Base-by-base conservation (phyloP, 1,284 basidiomycete genomes). In the Moniliophthora roreri region DNA sequence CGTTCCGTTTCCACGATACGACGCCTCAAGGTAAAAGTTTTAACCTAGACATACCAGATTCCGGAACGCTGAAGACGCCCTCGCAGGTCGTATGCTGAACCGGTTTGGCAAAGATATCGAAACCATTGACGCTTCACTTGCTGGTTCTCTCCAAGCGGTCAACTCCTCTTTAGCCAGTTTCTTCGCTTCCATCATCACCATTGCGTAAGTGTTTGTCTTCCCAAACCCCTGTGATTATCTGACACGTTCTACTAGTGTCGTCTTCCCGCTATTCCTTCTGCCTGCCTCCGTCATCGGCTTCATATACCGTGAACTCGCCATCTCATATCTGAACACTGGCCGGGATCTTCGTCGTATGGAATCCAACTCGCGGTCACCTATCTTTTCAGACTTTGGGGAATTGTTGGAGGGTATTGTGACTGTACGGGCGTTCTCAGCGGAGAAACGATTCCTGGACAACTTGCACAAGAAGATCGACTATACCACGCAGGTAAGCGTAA, bases 371-470 rank as follows among this genome's bases (percentile, higher is more conserved):
- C 74, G 85, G 13, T 87, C 84, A 3, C 87, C 87, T 0, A 87
- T 90, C 52, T 88, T 86, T 65, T 82, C 87, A 2, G 87, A 88
- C 50, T 93, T 94, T 63, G 82, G 80, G 5, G 93, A 96, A 68
- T 69, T 92, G 11, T 72, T 94, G 35, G 82, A 85, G 54, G 91
- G 91, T 18, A 87, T 93, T 47, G 79, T 91, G 41, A 87, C 89
- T n/a, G 91, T 96, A 36, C 83, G 94, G 46, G 95, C 93, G 0
- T 97, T 95, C 70, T 89, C 88, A 8, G 89, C 85, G 1, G 93
- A 95, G 62, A 73, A 74, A 37, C 75, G 81, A n/a, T 95, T 96
- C 74, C 77, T 94, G 61, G 79, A 89, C 51, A 77, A 79, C 47
- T 72, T 94, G 32, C 89, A 88, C 64, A 64, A 54, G 3, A 87